These are phyloP conservation scores for Discostella stelligera DNA, from an alignment of 352 stramenopile genomes.

Conservation along the genomic window DNA sequence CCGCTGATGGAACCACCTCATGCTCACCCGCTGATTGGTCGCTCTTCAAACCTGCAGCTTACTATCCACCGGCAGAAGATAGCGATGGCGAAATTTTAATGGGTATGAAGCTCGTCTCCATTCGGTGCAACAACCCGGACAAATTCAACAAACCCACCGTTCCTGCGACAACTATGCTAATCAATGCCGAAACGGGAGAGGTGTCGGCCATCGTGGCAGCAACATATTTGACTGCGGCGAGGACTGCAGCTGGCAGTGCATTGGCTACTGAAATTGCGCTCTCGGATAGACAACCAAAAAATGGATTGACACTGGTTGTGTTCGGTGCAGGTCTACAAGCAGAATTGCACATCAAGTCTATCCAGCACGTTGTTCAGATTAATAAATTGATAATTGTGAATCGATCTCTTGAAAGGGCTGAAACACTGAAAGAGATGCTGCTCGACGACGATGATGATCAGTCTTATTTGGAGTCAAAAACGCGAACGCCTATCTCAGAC, in stretches of 20 bases:
- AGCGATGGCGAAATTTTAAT: constrained; percentile 45
- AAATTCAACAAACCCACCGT: constrained; percentile 60
- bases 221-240: constrained; percentile 80
- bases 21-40: constrained; percentile 59
- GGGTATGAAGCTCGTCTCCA: constrained; percentile 72
- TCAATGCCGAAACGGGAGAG: constrained; percentile 69
- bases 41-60: constrained; percentile 77
- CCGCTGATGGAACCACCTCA: no score
- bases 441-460: constrained; percentile 18
- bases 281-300: constrained; percentile 13
- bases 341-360: constrained; percentile 74
- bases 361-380: constrained; percentile 64
- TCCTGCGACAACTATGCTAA: constrained; percentile 69
- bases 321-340: constrained; percentile 81
- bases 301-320: constrained; percentile 59
- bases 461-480: constrained; percentile 13
- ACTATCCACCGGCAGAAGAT: constrained; percentile 35
- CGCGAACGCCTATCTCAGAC: constrained; percentile 9
- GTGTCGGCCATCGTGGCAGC: constrained; percentile 65
- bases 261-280: constrained; percentile 61
- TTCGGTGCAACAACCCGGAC: constrained; percentile 61
- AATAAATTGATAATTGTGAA: constrained; percentile 79
- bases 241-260: constrained; percentile 76
- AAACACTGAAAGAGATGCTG: constrained; percentile 52
- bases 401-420: constrained; percentile 57